These are phyloP conservation scores for Camellia japonica DNA, from an alignment of 148 eudicot species.

Conservation along the genomic window DNA sequence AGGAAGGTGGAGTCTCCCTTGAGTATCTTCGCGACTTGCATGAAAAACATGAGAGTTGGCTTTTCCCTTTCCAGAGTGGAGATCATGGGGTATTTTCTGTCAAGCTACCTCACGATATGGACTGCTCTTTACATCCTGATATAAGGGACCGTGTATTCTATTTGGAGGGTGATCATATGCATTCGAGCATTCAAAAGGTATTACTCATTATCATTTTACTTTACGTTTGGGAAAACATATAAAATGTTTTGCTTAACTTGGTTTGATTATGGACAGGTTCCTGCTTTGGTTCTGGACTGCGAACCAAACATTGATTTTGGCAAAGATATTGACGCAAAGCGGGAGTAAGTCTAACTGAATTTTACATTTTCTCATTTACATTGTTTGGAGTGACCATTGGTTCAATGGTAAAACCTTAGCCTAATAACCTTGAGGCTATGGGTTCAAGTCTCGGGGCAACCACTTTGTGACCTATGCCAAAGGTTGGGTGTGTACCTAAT, in stretches of 20 bases:
- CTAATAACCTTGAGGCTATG: too few species aligned
- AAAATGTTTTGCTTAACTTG: neutral
- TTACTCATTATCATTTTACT: neutral
- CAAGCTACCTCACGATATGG: slow-evolving; percentile 46
- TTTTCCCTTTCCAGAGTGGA: slow-evolving; percentile 70
- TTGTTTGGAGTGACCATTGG: too few species aligned
- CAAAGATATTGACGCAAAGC: slow-evolving; percentile 82
- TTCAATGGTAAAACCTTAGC: too few species aligned
- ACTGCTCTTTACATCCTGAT: slow-evolving; percentile 54
- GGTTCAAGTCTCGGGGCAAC: too few species aligned
- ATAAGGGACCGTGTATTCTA: slow-evolving; percentile 79
- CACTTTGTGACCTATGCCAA: too few species aligned
- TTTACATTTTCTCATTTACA: too few species aligned
- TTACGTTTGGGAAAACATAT: too few species aligned
- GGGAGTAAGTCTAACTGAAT: too few species aligned
- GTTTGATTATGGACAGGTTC: slow-evolving; percentile 52
- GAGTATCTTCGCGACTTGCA: slow-evolving; percentile 84
- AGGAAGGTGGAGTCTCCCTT: slow-evolving; percentile 86
- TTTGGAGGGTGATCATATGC: slow-evolving; percentile 89
- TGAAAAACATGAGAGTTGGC: slow-evolving; percentile 98
- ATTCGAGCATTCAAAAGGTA: slow-evolving; percentile 63
- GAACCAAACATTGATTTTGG: slow-evolving; percentile 84
- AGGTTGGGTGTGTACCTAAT: too few species aligned
- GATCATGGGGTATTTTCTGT: slow-evolving; percentile 77
- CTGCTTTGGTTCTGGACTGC: slow-evolving; percentile 90